These are phyloP conservation scores for Penicillium ucsense DNA, from an alignment of 495 filamentous ascomycete species.

Conservation along the genomic window DNA sequence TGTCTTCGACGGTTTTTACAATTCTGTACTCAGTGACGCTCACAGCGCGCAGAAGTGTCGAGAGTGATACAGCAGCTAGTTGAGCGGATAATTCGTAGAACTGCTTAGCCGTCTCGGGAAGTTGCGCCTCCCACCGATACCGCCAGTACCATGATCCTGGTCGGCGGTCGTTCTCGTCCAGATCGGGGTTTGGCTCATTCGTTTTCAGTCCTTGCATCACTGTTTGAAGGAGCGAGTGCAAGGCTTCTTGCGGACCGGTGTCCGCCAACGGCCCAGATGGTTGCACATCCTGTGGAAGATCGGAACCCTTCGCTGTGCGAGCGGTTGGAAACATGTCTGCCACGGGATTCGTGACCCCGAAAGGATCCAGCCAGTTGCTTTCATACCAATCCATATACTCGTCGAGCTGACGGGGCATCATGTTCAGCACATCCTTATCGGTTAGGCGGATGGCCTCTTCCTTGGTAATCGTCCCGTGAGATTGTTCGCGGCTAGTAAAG, in stretches of 20 bases:
- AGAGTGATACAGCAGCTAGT: slow-evolving; percentile 34
- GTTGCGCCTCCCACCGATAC: slow-evolving; percentile 46
- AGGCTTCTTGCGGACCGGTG: slow-evolving; percentile 18
- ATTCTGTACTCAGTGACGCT: slow-evolving; percentile 37
- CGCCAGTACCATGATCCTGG: slow-evolving; percentile 48
- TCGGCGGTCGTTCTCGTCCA: slow-evolving; percentile 24
- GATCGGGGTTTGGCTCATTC: slow-evolving; percentile 18
- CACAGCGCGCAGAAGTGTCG: slow-evolving; percentile 39
- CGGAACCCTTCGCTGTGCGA: slow-evolving; percentile 8
- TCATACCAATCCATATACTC: slow-evolving; percentile 88
- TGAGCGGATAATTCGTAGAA: slow-evolving; percentile 50
- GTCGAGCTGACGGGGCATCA: slow-evolving; percentile 61
- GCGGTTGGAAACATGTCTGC: slow-evolving; percentile 44
- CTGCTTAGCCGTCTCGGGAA: slow-evolving; percentile 40
- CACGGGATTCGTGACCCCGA: slow-evolving; percentile 24
- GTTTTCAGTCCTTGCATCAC: slow-evolving; percentile 28
- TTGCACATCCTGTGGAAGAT: not conserved
- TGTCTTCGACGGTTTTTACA: slow-evolving; percentile 28
- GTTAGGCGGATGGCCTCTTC: slow-evolving; percentile 42
- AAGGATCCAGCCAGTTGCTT: slow-evolving; percentile 51
- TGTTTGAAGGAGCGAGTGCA: slow-evolving; percentile 24
- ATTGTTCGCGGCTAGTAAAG: slow-evolving; percentile 20
- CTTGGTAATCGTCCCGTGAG: slow-evolving; percentile 20
- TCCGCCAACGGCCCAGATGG: slow-evolving; percentile 1
- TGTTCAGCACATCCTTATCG: slow-evolving; percentile 57